A percentile compares a stretch with the other conserved stretches of the same genome.
phyloP scores from a whole-genome alignment of 106 monocot genomes.

The Dendrobium officinale region DNA sequence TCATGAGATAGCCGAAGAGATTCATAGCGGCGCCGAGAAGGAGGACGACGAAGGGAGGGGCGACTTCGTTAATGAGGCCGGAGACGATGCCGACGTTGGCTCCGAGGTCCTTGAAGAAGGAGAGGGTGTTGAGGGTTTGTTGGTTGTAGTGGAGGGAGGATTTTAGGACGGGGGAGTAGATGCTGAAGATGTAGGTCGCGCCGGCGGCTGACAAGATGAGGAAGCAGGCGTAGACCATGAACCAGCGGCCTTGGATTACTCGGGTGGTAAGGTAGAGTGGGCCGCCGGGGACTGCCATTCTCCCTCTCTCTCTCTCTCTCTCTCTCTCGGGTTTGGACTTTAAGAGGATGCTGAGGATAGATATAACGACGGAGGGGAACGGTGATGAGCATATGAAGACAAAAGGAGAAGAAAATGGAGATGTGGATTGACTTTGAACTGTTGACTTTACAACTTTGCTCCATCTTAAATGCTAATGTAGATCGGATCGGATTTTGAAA shows the following conservation, averaged over 20 bases:
- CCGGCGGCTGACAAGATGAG: constrained; percentile 50
- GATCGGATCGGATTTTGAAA: too few relatives aligned
- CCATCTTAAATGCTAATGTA: too few relatives aligned
- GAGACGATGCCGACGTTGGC: constrained; percentile 41
- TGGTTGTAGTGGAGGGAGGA: constrained; percentile 40
- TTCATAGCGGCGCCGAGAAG: constrained; percentile 40
- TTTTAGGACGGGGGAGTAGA: constrained; percentile 46
- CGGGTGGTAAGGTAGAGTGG: constrained; percentile 5
- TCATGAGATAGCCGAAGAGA: constrained; percentile 39
- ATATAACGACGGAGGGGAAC: too few relatives aligned
- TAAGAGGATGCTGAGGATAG: too few relatives aligned
- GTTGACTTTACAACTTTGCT: too few relatives aligned
- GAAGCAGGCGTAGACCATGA: constrained; percentile 42
- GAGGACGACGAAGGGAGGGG: constrained; percentile 36
- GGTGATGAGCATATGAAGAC: too few relatives aligned
- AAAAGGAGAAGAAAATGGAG: too few relatives aligned
- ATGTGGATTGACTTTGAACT: too few relatives aligned
- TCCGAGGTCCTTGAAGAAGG: constrained; percentile 57
- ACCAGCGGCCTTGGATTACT: constrained; percentile 27
- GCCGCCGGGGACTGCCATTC: neutral
- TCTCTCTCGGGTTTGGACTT: too few relatives aligned
- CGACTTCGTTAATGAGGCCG: constrained; percentile 44
- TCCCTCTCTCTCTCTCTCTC: too few relatives aligned
- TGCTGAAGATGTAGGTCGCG: constrained; percentile 53
- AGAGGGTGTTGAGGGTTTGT: constrained; percentile 48